Evolutionary conservation across 2,329 filamentous ascomycete species (phyloP).

Genomic region (Diaporthe longicolla): DNA sequence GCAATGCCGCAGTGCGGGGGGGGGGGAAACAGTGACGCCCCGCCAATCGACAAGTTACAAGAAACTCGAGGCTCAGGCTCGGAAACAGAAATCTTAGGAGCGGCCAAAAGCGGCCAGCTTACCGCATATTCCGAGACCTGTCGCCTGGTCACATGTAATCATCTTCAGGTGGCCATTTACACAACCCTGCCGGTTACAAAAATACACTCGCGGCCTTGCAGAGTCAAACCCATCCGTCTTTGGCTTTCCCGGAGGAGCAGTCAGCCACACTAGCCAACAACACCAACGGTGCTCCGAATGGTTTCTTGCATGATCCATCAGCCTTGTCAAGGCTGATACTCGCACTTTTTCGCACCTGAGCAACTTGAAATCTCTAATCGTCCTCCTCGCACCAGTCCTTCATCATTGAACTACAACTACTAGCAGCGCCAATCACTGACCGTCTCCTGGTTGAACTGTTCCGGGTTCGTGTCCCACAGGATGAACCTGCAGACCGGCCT

Average conservation of each 20-base stretch:
- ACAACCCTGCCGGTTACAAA: conserved; percentile 2
- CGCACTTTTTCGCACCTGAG: neutral
- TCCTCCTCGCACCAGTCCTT: neutral
- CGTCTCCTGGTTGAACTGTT: neutral
- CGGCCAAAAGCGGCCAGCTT: conserved; percentile 25
- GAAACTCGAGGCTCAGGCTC: neutral
- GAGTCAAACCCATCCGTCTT: neutral
- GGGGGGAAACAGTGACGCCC: neutral
- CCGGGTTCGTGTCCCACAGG: neutral
- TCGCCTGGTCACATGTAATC: conserved; percentile 22
- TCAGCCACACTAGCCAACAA: neutral
- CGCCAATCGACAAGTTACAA: neutral
- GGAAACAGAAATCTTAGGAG: neutral
- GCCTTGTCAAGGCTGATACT: no score
- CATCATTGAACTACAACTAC: no score
- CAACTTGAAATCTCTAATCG: neutral
- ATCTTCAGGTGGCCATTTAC: conserved; percentile 21
- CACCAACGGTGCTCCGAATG: no score
- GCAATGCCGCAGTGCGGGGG: neutral
- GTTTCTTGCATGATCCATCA: neutral
- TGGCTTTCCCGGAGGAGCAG: neutral
- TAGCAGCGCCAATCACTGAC: neutral
- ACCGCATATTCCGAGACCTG: conserved; percentile 29
- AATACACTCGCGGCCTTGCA: conserved; percentile 3
- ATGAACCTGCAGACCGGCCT: neutral